Conservation (phyloP, 2,329 filamentous ascomycete genomes). For the Mycogone perniciosa region DNA sequence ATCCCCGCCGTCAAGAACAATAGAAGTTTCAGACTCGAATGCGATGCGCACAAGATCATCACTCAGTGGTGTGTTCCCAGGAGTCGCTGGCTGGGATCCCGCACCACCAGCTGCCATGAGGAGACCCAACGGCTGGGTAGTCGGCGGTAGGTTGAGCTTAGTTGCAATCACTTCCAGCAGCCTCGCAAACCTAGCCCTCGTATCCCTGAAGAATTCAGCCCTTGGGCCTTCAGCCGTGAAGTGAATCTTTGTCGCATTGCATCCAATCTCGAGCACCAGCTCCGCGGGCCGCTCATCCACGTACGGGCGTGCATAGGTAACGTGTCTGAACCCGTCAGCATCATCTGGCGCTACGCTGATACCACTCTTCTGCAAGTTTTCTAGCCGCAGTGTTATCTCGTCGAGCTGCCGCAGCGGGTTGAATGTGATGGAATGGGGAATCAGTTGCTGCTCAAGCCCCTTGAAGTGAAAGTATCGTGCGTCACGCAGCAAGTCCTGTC, state of each 20-base stretch:
- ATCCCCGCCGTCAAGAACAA: conserved; percentile 52
- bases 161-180: conserved; percentile 76
- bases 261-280: conserved; percentile 73
- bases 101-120: conserved; percentile 61
- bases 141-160: conserved; percentile 64
- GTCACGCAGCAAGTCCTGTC: conserved; percentile 71
- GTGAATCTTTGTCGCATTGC: conserved; percentile 56
- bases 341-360: conserved; percentile 56
- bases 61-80: conserved; percentile 62
- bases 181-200: conserved; percentile 62
- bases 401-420: conserved; percentile 62
- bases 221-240: conserved; percentile 34
- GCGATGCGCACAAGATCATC: conserved; percentile 62
- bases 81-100: conserved; percentile 55
- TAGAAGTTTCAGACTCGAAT: conserved; percentile 53
- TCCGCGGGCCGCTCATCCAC: conserved; percentile 70
- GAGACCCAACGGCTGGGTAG: conserved; percentile 55
- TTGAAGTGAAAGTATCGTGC: conserved; percentile 92
- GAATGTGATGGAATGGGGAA: conserved; percentile 68
- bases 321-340: conserved; percentile 38
- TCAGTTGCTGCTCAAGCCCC: conserved; percentile 79
- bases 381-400: conserved; percentile 74
- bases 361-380: conserved; percentile 85
- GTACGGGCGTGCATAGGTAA: conserved; percentile 78
- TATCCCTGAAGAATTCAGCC: conserved; percentile 68